A percentile compares a stretch with the other conserved stretches of the same genome.
These are phyloP conservation scores for Candida boidinii DNA, from an alignment of 805 yeast species.

Conservation along the genomic window DNA sequence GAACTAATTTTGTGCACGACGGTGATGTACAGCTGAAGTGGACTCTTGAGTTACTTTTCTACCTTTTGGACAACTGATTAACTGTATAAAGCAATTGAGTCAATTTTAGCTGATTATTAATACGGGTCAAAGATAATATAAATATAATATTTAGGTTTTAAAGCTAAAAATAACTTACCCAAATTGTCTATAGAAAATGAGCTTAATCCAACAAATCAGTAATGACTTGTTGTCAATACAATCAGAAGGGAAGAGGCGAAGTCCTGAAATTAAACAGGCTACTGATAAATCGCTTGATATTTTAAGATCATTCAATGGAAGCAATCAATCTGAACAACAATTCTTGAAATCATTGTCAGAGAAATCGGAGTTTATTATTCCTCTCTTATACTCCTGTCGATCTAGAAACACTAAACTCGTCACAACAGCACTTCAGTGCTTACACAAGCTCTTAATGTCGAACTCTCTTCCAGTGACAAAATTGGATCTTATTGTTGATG, in stretches of 20 bases:
- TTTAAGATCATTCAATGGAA: constrained; percentile 24
- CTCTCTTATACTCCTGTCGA: constrained; percentile 65
- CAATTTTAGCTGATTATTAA: no score
- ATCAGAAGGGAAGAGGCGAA: constrained; percentile 69
- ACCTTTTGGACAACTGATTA: no score
- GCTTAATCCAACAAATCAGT: constrained; percentile 38
- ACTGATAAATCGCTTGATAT: constrained; percentile 43
- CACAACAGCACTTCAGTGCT: constrained; percentile 60
- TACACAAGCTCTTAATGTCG: constrained; percentile 52
- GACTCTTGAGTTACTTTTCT: no score
- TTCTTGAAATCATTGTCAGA: constrained; percentile 24
- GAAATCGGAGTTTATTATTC: constrained; percentile 49
- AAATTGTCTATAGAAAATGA: no score
- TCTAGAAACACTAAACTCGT: constrained; percentile 69
- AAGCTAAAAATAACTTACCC: no score
- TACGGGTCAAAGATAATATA: no score
- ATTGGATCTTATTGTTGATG: constrained; percentile 50
- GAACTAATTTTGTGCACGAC: no score
- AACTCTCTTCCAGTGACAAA: constrained; percentile 45
- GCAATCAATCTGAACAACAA: constrained; percentile 8
- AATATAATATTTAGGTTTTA: no score
- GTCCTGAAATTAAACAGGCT: constrained; percentile 54
- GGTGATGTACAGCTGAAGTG: no score
- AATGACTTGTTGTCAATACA: constrained; percentile 50
- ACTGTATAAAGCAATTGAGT: no score